Conservation (phyloP, 179 eudicot genomes). For the Corrigiola litoralis region DNA sequence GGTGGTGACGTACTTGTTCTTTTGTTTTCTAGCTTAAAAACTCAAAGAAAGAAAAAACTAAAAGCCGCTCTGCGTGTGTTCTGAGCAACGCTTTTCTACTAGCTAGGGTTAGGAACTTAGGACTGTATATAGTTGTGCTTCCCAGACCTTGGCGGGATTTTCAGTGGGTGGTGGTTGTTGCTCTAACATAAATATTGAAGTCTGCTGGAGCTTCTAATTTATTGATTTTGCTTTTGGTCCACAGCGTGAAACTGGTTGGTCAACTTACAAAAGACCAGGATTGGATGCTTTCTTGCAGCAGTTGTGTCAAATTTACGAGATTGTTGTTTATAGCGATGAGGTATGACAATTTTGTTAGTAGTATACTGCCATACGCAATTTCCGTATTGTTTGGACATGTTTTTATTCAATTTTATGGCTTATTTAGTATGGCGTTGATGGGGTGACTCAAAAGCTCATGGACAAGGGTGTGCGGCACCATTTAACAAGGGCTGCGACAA, state of each 20-base stretch:
- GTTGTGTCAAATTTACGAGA: constrained; percentile 54
- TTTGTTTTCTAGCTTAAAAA: no score
- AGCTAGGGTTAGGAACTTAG: no score
- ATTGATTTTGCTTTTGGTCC: background rate
- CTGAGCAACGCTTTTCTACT: no score
- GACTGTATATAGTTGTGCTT: no score
- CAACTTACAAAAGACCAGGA: constrained; percentile 82
- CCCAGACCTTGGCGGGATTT: no score
- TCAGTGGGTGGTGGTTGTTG: no score
- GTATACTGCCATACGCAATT: background rate
- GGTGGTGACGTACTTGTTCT: no score
- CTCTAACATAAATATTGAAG: background rate
- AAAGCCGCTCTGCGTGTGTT: no score
- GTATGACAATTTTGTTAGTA: constrained; percentile 29
- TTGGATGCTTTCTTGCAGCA: constrained; percentile 72
- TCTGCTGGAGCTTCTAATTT: constrained; percentile 3
- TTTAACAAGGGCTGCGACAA: constrained; percentile 53
- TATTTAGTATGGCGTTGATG: constrained; percentile 48
- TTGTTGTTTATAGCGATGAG: constrained; percentile 62
- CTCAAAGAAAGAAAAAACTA: no score
- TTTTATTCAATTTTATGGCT: background rate
- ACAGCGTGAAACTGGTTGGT: constrained; percentile 85
- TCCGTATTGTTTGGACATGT: constrained; percentile 10
- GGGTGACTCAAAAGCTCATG: constrained; percentile 36
- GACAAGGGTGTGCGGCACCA: constrained; percentile 41